These are phyloP conservation scores for Trebouxiophyceae sp. DNA, from an alignment of 163 green algal species.

Conservation along the genomic window DNA sequence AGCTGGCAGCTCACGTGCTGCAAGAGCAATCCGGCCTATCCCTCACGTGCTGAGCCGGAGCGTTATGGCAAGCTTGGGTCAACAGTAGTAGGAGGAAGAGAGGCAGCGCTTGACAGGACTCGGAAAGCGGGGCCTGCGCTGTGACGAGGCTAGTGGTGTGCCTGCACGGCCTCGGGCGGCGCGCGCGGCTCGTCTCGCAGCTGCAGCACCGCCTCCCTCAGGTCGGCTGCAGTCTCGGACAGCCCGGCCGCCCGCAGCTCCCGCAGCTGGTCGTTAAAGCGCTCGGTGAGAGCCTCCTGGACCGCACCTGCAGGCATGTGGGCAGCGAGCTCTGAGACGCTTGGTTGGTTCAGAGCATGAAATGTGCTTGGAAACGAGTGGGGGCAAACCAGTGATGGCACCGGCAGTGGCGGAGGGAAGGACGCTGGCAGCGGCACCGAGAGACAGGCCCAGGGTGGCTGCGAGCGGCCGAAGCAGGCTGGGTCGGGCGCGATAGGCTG, in stretches of 20 bases:
- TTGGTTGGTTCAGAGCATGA: too few relatives aligned
- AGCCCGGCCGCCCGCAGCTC: constrained; percentile 31
- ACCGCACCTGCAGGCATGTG: constrained; percentile 19
- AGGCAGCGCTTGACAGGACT: too few relatives aligned
- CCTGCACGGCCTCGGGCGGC: constrained; percentile 10
- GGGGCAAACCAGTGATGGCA: constrained; percentile 12
- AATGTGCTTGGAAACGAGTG: too few relatives aligned
- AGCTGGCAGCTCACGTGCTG: too few relatives aligned
- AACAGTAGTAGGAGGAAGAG: too few relatives aligned
- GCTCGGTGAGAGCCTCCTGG: constrained; percentile 45
- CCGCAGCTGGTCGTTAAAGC: constrained; percentile 53
- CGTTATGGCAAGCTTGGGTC: too few relatives aligned
- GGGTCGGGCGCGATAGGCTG: constrained; percentile 16
- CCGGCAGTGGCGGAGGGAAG: constrained; percentile 8
- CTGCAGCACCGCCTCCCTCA: constrained; percentile 7
- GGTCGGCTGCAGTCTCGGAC: constrained; percentile 2
- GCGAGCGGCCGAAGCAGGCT: constrained; percentile 21
- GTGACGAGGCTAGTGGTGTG: not conserved
- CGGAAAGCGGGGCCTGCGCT: not conserved
- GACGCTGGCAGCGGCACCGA: constrained; percentile 19
- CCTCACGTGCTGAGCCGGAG: too few relatives aligned
- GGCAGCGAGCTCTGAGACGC: too few relatives aligned
- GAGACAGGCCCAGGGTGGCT: constrained; percentile 15
- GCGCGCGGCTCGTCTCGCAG: constrained; percentile 27
- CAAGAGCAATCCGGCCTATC: too few relatives aligned